Percentiles rank a stretch among this genome's conserved stretches.
phyloP scores from a whole-genome alignment of 179 eudicot species.

The Gypsophila paniculata region DNA sequence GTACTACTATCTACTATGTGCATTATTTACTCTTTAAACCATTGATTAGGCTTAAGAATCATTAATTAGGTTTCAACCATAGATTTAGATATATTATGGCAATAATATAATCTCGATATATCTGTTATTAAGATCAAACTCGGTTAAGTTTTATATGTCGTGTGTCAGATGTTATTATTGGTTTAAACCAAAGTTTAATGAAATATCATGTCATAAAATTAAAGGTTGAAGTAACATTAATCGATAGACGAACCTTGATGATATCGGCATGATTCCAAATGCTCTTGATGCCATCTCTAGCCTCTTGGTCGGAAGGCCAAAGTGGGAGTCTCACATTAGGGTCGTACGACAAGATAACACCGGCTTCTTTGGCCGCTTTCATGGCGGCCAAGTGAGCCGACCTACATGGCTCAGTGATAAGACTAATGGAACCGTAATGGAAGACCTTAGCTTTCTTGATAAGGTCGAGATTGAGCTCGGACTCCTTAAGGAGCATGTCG shows the following conservation, averaged over 20 bases:
- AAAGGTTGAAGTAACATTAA: background rate
- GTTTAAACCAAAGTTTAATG: background rate
- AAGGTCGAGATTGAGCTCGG: conserved; percentile 37
- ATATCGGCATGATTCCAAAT: conserved; percentile 59
- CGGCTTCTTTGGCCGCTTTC: conserved; percentile 49
- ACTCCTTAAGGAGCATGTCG: conserved; percentile 45
- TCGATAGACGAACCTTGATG: conserved; percentile 35
- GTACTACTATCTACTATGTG: too few species aligned
- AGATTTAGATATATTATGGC: too few species aligned
- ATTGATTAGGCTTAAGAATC: too few species aligned
- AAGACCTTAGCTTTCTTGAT: conserved; percentile 47
- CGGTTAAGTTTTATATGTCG: too few species aligned
- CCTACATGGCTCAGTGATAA: conserved; percentile 49
- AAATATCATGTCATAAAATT: too few species aligned
- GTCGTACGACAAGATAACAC: conserved; percentile 49
- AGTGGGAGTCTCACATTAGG: conserved; percentile 53
- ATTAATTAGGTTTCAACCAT: too few species aligned
- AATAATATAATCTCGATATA: too few species aligned
- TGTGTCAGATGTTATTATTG: too few species aligned
- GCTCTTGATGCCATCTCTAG: conserved; percentile 43
- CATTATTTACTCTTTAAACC: too few species aligned
- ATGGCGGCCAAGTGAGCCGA: conserved; percentile 54
- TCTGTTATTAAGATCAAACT: too few species aligned
- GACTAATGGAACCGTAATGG: conserved; percentile 57
- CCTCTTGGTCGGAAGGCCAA: conserved; percentile 51